Evolutionary conservation across 192 early-diverging fungal species (phyloP).

Genomic region (Coemansia sp.): DNA sequence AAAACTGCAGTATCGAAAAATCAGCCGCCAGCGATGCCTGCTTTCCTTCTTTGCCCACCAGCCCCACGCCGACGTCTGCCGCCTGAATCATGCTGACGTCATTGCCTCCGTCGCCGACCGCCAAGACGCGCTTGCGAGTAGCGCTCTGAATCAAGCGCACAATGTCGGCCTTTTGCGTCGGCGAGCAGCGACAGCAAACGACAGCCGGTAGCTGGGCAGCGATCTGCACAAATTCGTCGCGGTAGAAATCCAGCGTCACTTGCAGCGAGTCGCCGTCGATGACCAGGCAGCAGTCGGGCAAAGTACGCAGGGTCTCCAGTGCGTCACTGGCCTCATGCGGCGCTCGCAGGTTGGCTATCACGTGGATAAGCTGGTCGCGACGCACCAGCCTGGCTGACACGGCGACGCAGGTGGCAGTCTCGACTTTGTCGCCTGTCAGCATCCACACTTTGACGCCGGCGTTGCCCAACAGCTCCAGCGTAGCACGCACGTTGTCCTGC

Average conservation of each 20-base stretch:
- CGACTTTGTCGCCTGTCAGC: slow-evolving; percentile 97
- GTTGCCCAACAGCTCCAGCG: slow-evolving; percentile 84
- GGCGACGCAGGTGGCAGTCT: slow-evolving; percentile 95
- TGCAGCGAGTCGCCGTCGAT: slow-evolving; percentile 93
- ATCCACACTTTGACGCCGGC: slow-evolving; percentile 95
- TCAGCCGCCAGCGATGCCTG: slow-evolving; percentile 94
- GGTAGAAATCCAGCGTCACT: slow-evolving; percentile 70
- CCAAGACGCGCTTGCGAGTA: slow-evolving; percentile 75
- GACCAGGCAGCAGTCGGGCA: slow-evolving; percentile 77
- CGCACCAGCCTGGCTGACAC: slow-evolving; percentile 88
- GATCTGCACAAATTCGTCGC: slow-evolving; percentile 76
- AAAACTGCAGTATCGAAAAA: slow-evolving; percentile 89
- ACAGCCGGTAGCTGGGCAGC: slow-evolving; percentile 79
- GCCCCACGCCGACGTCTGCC: slow-evolving; percentile 94
- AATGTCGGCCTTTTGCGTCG: slow-evolving; percentile 95
- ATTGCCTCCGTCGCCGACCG: slow-evolving; percentile 96
- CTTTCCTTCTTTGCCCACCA: slow-evolving; percentile 95
- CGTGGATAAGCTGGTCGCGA: slow-evolving; percentile 82
- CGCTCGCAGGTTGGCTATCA: slow-evolving; percentile 66
- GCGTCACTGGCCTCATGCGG: slow-evolving; percentile 57
- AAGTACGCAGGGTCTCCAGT: slow-evolving; percentile 68
- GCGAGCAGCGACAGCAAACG: slow-evolving; percentile 93
- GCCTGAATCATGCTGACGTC: slow-evolving; percentile 98
- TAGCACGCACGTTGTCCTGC: slow-evolving; percentile 89
- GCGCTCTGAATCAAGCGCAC: slow-evolving; percentile 74